These are phyloP conservation scores for Thuidium tamariscinum DNA, from an alignment of 225 moss, liverwort and hornwort species.

Conservation along the genomic window DNA sequence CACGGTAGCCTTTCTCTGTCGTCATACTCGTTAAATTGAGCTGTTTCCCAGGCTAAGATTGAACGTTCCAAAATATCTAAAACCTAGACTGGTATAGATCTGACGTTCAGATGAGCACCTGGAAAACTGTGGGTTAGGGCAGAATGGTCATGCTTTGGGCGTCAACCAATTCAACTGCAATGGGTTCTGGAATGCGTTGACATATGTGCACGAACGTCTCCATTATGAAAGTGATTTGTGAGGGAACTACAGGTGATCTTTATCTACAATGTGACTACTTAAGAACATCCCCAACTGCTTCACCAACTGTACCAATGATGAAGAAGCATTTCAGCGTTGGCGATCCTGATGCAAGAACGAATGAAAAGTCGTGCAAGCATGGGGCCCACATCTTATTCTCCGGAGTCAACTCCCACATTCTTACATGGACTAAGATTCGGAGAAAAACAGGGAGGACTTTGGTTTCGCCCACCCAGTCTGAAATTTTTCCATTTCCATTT, in stretches of 20 bases:
- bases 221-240: not conserved
- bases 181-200: not conserved
- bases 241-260: not conserved
- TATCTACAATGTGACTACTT: not conserved
- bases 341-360: not conserved
- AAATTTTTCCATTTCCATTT: not conserved
- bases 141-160: not conserved
- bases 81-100: not conserved
- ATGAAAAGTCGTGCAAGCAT: not conserved
- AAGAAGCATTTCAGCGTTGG: not conserved
- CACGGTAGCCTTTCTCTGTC: not conserved
- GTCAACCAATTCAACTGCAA: not conserved
- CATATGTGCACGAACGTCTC: not conserved
- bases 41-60: not conserved
- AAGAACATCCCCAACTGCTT: not conserved
- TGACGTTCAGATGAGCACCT: not conserved
- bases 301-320: not conserved
- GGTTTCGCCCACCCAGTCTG: not conserved
- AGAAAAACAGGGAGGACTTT: not conserved
- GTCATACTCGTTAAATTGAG: not conserved
- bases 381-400: not conserved
- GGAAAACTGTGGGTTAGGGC: not conserved
- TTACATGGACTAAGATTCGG: not conserved
- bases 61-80: not conserved
- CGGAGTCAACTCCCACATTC: not conserved